Conservation (phyloP, 1,284 basidiomycete species). For the Ceratobasidium sp. region DNA sequence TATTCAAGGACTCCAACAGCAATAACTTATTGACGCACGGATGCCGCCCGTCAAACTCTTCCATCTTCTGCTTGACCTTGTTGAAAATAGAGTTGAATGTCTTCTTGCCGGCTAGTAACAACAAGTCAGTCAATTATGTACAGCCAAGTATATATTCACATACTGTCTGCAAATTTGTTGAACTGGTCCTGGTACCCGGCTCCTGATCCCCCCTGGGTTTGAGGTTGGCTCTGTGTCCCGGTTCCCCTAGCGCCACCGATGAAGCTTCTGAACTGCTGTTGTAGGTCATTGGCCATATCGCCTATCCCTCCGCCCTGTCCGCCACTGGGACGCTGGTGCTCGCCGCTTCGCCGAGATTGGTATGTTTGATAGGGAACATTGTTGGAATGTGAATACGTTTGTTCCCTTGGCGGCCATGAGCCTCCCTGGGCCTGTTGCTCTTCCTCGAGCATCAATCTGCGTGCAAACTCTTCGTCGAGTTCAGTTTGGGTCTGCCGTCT, state of each 20-base stretch:
- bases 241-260: slow-evolving; percentile 24
- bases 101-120: slow-evolving; percentile 70
- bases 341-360: slow-evolving; percentile 31
- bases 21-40: neutral
- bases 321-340: slow-evolving; percentile 28
- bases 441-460: slow-evolving; percentile 71
- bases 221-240: slow-evolving; percentile 63
- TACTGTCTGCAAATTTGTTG: slow-evolving; percentile 76
- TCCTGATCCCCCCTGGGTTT: slow-evolving; percentile 49
- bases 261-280: slow-evolving; percentile 38
- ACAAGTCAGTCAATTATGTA: neutral
- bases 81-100: slow-evolving; percentile 72
- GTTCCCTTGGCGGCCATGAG: slow-evolving; percentile 28
- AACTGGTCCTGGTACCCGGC: slow-evolving; percentile 67
- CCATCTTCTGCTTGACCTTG: slow-evolving; percentile 80
- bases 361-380: slow-evolving; percentile 27
- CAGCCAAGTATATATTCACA: slow-evolving; percentile 45
- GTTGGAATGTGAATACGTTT: neutral
- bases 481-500: slow-evolving; percentile 62
- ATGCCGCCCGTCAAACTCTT: slow-evolving; percentile 64
- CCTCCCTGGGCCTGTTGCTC: slow-evolving; percentile 51
- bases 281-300: slow-evolving; percentile 31
- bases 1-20: neutral
- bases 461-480: slow-evolving; percentile 76
- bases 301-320: slow-evolving; percentile 24